Percentiles rank a stretch among this genome's conserved stretches.
Evolutionary conservation across 148 eudicot genomes (phyloP).

Genomic region (Fallopia convolvulus): DNA sequence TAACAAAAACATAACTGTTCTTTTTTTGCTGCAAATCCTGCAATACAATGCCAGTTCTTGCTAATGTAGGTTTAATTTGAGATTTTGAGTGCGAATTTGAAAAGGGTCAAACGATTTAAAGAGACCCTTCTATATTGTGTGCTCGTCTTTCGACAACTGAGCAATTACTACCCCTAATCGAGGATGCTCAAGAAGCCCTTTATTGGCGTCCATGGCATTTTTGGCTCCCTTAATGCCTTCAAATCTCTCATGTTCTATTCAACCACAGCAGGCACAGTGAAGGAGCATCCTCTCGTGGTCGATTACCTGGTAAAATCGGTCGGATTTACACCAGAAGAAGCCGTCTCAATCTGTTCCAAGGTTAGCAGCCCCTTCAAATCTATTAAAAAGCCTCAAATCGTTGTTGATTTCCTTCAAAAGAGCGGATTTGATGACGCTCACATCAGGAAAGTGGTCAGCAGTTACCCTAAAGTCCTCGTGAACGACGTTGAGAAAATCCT

Average conservation of each 20-base stretch:
- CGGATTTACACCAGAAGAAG: conserved; percentile 27
- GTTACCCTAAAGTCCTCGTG: conserved; percentile 18
- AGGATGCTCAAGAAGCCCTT: background rate
- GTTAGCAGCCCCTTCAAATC: conserved; percentile 17
- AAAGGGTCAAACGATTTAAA: too few relatives aligned
- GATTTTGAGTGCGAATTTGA: too few relatives aligned
- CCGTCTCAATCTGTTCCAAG: conserved; percentile 20
- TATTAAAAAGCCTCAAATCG: conserved; percentile 21
- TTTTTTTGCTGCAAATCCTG: too few relatives aligned
- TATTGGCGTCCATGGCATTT: conserved; percentile 2
- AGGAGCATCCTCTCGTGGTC: conserved; percentile 2
- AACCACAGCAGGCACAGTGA: background rate
- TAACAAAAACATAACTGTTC: too few relatives aligned
- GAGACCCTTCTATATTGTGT: too few relatives aligned
- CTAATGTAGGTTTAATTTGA: too few relatives aligned
- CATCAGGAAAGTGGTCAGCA: conserved; percentile 20
- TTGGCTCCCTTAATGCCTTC: conserved; percentile 15
- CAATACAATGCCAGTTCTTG: too few relatives aligned
- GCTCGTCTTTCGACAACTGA: background rate
- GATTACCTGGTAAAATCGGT: conserved; percentile 25
- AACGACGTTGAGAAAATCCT: conserved; percentile 30
- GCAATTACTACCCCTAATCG: background rate
- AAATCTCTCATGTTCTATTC: conserved; percentile 6
- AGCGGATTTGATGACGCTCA: conserved; percentile 21
- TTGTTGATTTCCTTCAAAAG: conserved; percentile 21